Base-by-base conservation (phyloP, 345 rosid species). In the Citrus mangshanensis region DNA sequence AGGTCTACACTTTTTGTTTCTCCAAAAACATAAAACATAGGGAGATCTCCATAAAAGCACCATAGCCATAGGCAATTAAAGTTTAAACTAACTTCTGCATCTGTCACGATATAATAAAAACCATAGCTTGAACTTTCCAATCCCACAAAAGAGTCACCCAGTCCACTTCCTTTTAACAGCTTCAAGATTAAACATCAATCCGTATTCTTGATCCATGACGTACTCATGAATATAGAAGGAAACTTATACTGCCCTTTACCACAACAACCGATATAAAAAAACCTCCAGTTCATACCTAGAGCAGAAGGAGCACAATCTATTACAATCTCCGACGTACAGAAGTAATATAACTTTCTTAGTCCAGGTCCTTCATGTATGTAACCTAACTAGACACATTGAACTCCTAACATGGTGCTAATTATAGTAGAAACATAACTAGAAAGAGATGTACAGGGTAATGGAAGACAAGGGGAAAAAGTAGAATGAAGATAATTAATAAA, bases 241-340 rank as follows among this genome's bases (percentile, higher is more conserved):
- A 82, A 70, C 64, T n/a, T 40, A 40, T 46, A 71, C 61, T 71
- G 72, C 38, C 34, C 40, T 72, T 82, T 46, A 66, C 64, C 73
- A 78, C 22, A 59, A 75, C 25, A 58, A 73, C 49, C 74, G 75
- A 78, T 65, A 46, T 65, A 30, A 40, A 49, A 68, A 72, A 42
- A 79, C 86, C 84, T 81, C 75, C 77, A 68, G 70, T 81, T 81
- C 68, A 55, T 22, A 77, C 84, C 85, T 81, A 81, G 68, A 64
- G 78, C 78, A 49, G 81, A 46, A 60, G 79, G 61, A 58, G 70
- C 62, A 78, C 56, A 78, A 54, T 68, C 84, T 77, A 73, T 51
- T 77, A 58, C 74, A 76, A 58, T 73, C 86, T 79, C 84, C 80
- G 72, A 72, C 34, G 49, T 54, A 76, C 73, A 81, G 25, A 51